phyloP scores from a whole-genome alignment of 139 green algal species.

The Closterium sp. region DNA sequence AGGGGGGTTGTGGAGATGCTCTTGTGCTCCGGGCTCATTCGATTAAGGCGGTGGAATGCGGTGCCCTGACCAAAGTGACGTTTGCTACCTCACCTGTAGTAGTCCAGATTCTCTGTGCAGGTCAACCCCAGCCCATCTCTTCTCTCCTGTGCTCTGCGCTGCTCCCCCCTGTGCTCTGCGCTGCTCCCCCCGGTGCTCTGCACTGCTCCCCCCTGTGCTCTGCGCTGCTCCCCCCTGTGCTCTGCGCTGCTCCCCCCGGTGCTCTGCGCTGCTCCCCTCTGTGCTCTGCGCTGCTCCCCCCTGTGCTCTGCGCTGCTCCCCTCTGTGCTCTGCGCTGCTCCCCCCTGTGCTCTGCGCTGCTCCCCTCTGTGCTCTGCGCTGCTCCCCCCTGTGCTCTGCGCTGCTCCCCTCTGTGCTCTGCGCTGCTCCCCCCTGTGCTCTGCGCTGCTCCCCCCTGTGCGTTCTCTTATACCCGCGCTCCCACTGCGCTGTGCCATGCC shows the following conservation, averaged over 20 bases:
- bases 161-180: not conserved
- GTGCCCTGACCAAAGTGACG: not conserved
- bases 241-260: too few species aligned
- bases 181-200: too few species aligned
- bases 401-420: not conserved
- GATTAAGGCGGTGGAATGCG: not conserved
- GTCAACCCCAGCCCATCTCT: not conserved
- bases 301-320: too few species aligned
- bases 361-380: too few species aligned
- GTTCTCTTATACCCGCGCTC: not conserved
- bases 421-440: not conserved
- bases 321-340: too few species aligned
- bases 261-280: too few species aligned
- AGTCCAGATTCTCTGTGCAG: too few species aligned
- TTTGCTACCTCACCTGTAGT: too few species aligned
- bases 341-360: too few species aligned
- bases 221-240: too few species aligned
- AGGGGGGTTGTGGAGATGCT: constrained; percentile 99
- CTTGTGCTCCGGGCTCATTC: constrained; percentile 58
- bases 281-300: too few species aligned
- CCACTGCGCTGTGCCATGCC: not conserved
- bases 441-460: not conserved
- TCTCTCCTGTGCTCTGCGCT: not conserved
- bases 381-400: not conserved
- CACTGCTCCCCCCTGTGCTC: too few species aligned